These are phyloP conservation scores for Sclerotinia borealis DNA, from an alignment of 2,329 filamentous ascomycete genomes.

Conservation along the genomic window DNA sequence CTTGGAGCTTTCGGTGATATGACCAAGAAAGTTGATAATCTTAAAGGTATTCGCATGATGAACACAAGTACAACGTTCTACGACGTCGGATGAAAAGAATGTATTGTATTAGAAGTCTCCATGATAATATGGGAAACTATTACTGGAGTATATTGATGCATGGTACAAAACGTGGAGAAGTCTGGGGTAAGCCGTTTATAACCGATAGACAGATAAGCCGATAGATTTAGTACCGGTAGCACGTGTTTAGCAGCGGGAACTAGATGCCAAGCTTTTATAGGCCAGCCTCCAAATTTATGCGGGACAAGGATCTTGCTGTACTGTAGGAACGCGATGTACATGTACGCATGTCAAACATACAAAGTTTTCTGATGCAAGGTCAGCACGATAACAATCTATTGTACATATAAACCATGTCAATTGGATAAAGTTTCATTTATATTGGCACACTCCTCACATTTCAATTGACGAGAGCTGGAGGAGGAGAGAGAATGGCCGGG, in stretches of 20 bases:
- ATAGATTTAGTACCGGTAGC: not conserved
- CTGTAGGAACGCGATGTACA: conserved; percentile 1
- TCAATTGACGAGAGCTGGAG: not conserved
- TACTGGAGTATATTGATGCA: not conserved
- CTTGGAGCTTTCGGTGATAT: not conserved
- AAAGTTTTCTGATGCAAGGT: not conserved
- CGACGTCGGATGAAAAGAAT: not conserved
- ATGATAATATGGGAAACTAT: not conserved
- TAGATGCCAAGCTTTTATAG: not conserved
- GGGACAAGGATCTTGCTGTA: conserved; percentile 8
- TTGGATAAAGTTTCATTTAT: not conserved
- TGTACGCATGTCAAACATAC: not conserved
- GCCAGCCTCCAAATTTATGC: not conserved
- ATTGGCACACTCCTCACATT: not conserved
- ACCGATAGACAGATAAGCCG: not conserved
- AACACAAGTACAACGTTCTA: conserved; percentile 9
- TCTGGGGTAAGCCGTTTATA: conserved; percentile 8
- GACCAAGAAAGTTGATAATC: not conserved
- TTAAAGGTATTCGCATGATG: conserved; percentile 5
- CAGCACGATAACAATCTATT: not conserved
- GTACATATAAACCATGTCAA: conserved; percentile 4
- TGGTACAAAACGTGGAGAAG: not conserved
- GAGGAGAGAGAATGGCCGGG: conserved; percentile 11
- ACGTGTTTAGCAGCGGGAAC: not conserved
- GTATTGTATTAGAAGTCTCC: not conserved